Conservation (phyloP, 2,329 filamentous ascomycete genomes). For the Paraphaeosphaeria sporulosa region DNA sequence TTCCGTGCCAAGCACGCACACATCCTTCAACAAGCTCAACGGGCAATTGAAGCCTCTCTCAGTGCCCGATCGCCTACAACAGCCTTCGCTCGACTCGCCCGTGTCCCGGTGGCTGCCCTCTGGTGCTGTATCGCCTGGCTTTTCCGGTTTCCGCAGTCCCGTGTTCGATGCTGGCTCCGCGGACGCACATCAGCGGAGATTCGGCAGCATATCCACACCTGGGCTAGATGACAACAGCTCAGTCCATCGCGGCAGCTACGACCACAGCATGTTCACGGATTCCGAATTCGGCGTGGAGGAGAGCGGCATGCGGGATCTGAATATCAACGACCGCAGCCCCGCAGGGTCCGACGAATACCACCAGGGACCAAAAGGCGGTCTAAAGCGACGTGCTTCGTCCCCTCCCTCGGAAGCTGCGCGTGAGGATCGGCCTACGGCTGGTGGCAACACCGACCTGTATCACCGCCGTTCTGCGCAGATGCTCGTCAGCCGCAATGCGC, state of each 20-base stretch:
- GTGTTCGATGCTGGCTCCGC: constrained; percentile 41
- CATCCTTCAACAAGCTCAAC: constrained; percentile 51
- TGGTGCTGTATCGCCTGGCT: constrained; percentile 54
- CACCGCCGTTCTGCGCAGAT: constrained; percentile 64
- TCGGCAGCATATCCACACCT: constrained; percentile 57
- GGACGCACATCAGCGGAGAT: constrained; percentile 51
- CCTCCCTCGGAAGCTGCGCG: constrained; percentile 64
- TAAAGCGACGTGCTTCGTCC: constrained; percentile 71
- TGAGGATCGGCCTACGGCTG: constrained; percentile 55
- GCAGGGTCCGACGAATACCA: constrained; percentile 55
- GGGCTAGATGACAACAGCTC: constrained; percentile 60
- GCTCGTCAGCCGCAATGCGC: constrained; percentile 62
- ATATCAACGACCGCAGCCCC: constrained; percentile 62
- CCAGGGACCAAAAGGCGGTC: constrained; percentile 58
- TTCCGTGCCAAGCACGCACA: constrained; percentile 44
- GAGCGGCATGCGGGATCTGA: constrained; percentile 58
- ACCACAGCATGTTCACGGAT: constrained; percentile 62
- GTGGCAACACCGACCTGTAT: constrained; percentile 57
- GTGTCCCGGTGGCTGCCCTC: constrained; percentile 51
- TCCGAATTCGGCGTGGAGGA: constrained; percentile 63
- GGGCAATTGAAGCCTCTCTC: constrained; percentile 55
- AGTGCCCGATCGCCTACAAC: constrained; percentile 53
- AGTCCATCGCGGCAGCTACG: constrained; percentile 69
- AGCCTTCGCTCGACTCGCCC: constrained; percentile 50
- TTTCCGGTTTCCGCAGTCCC: constrained; percentile 53